Conservation (phyloP, 805 yeast species). For the Candida peoriensis region DNA sequence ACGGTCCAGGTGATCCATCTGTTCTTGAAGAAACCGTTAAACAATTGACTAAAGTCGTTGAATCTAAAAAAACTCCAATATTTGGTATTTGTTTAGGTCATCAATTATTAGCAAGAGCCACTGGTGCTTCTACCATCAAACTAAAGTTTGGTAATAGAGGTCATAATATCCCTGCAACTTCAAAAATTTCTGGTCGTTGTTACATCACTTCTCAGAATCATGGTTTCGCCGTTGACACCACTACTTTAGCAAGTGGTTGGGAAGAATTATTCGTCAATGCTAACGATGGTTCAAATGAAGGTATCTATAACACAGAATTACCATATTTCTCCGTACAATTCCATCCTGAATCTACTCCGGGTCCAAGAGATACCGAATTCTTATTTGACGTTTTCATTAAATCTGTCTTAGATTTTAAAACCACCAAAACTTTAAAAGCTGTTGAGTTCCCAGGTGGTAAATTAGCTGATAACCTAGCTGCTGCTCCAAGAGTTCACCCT, state of each 20-base stretch:
- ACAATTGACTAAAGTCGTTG: constrained; percentile 52
- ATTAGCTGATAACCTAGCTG: constrained; percentile 64
- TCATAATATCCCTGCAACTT: constrained; percentile 95
- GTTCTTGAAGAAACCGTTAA: constrained; percentile 66
- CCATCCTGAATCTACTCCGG: constrained; percentile 99
- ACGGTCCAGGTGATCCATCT: constrained; percentile 99
- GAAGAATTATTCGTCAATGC: constrained; percentile 92
- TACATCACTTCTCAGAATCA: constrained; percentile 98
- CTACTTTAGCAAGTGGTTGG: constrained; percentile 76
- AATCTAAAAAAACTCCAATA: constrained; percentile 73
- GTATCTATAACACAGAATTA: constrained; percentile 83
- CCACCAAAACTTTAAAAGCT: constrained; percentile 53
- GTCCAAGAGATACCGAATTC: constrained; percentile 98
- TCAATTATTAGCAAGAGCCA: constrained; percentile 90
- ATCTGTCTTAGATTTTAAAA: constrained; percentile 61
- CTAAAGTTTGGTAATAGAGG: constrained; percentile 99
- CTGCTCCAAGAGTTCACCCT: constrained; percentile 74
- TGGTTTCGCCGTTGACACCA: constrained; percentile 92
- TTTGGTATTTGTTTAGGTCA: constrained; percentile 99
- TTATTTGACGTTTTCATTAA: constrained; percentile 89
- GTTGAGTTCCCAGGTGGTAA: constrained; percentile 91
- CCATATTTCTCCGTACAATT: constrained; percentile 98
- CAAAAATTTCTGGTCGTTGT: constrained; percentile 86
- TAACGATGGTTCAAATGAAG: constrained; percentile 97
- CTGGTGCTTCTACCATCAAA: constrained; percentile 90